Evolutionary conservation across 306 rosid species (phyloP), one percentile per base, ranked within the genome.

Genomic region (Fragaria iinumae): DNA sequence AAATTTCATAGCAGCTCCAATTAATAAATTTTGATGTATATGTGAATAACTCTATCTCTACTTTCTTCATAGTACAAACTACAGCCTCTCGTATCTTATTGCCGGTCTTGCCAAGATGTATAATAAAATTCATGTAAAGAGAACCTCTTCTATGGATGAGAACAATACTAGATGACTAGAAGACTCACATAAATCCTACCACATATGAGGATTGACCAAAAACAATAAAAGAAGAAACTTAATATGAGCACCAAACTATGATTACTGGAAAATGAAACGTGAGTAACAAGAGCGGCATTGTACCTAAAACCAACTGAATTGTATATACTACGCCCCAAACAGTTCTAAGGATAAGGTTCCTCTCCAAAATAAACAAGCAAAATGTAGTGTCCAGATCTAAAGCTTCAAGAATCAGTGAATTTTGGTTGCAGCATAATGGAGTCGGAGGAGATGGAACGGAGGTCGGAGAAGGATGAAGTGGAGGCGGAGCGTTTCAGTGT

Each of bases 391-490:
- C 20, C 1, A 23, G 11, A 56, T 56, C 32, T 10, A 0, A 27
- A 29, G 2, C 67, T 62, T 60, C 4, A 25, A 2, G 39, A 13
- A 62, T 29, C 43, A 29, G 17, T 62, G 41, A 62, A 62, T 62
- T 62, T 62, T 14, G n/a, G 67, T 29, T 13, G 67, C 20, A 62
- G 32, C 32, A 2, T 29, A 29, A 75, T 17, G 56, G 79, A 32
- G 38, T 43, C 77, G 2, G 45, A n/a, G n/a, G n/a, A n/a, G n/a
- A n/a, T n/a, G n/a, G n/a, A n/a, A n/a, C 77, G 2, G 45, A 11
- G 25, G 25, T 25, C 25, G 6, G 32, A 29, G 27, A 90, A 77
- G 67, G 77, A 69, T 65, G 8, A 41, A 41, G 8, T 90, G 97
- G 98, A 25, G 25, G 25, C 25, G 0, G 25, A 25, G 25, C 25